Conservation (phyloP, 306 rosid genomes). For the Adenanthera pavonina region DNA sequence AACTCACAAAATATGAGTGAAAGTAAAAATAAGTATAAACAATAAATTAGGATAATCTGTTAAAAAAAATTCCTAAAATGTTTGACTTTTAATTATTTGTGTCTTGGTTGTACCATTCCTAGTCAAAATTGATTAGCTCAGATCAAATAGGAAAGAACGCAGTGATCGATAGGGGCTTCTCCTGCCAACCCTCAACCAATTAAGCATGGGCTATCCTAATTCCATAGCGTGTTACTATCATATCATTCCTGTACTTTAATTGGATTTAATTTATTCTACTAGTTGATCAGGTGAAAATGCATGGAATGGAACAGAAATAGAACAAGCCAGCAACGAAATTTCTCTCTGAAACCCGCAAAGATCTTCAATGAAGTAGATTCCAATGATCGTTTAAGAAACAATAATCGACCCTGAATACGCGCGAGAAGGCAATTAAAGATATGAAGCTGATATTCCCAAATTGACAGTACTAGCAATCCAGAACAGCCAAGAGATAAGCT, state of each 20-base stretch:
- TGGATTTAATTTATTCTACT: neutral
- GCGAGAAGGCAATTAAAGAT: neutral
- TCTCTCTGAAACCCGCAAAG: neutral
- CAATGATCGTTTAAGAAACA: neutral
- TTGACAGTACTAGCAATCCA: no score
- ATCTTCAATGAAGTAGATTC: neutral
- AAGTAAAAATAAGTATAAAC: no score
- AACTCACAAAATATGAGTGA: no score
- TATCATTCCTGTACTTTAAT: neutral
- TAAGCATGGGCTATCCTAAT: neutral
- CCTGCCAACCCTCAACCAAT: neutral
- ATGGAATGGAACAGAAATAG: neutral
- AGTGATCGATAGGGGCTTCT: neutral
- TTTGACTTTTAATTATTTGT: no score
- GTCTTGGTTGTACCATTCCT: neutral
- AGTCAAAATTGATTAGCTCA: neutral
- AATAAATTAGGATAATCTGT: no score
- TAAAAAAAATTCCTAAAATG: no score
- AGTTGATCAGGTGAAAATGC: conserved; percentile 1
- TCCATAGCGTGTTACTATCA: neutral
- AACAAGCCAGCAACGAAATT: conserved; percentile 12
- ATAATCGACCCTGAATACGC: neutral
- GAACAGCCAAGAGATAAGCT: neutral
- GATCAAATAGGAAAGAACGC: neutral
- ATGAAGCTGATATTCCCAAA: neutral